These are phyloP conservation scores for Seiridium cupressi DNA, from an alignment of 2,329 filamentous ascomycete genomes.

Conservation along the genomic window DNA sequence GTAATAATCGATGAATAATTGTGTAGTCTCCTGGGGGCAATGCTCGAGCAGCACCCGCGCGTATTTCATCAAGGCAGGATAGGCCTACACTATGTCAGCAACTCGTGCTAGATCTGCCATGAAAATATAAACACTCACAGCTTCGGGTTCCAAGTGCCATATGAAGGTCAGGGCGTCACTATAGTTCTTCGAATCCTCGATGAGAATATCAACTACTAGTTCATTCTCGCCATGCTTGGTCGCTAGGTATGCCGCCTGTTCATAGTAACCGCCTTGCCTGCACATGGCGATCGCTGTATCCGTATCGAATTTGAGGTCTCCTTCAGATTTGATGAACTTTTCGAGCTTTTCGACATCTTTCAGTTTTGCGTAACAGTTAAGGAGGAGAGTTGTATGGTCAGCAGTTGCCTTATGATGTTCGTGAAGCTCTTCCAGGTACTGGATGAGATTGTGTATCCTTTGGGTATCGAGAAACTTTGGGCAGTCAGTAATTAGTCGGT, in stretches of 20 bases:
- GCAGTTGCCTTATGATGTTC: conserved; percentile 90
- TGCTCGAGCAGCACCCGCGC: conserved; percentile 87
- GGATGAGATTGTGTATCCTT: conserved; percentile 94
- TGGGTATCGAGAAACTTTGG: conserved; percentile 88
- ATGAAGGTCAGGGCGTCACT: conserved; percentile 87
- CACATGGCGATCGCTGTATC: conserved; percentile 98
- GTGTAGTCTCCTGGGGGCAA: conserved; percentile 77
- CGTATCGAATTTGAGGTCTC: conserved; percentile 91
- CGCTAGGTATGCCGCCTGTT: conserved; percentile 93
- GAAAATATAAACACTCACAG: conserved; percentile 47
- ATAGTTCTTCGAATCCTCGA: conserved; percentile 93
- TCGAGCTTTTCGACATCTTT: conserved; percentile 97
- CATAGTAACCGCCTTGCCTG: conserved; percentile 92
- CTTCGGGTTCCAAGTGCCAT: conserved; percentile 77
- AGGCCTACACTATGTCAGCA: conserved; percentile 54
- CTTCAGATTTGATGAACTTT: conserved; percentile 92
- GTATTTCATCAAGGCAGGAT: conserved; percentile 91
- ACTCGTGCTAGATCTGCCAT: no score
- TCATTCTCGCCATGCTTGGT: conserved; percentile 93
- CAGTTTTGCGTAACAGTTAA: conserved; percentile 97
- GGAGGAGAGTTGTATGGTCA: conserved; percentile 88
- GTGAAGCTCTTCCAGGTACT: conserved; percentile 94
- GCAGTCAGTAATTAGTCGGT: conserved; percentile 23
- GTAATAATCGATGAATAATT: conserved; percentile 92
- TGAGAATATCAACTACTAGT: conserved; percentile 89